Evolutionary conservation across 495 filamentous ascomycete species (phyloP).

Genomic region (Neohortaea acidophila): DNA sequence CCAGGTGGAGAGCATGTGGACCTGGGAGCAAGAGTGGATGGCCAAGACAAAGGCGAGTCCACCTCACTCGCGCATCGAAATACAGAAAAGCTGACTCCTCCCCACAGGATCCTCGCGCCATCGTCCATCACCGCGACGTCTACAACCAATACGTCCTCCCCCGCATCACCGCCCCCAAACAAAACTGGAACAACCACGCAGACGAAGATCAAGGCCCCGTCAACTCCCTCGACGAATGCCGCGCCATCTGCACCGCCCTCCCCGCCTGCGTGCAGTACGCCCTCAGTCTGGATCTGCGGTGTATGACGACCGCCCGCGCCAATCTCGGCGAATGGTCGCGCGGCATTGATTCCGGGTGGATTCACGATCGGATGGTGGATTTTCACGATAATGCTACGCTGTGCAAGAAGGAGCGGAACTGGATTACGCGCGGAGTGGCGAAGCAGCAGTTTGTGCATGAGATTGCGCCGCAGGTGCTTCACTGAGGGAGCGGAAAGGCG

Average conservation of each 20-base stretch:
- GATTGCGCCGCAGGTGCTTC: too few relatives aligned
- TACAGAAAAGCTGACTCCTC: neutral
- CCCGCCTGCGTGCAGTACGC: neutral
- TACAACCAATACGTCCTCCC: conserved; percentile 1
- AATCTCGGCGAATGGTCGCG: too few relatives aligned
- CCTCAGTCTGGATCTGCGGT: neutral
- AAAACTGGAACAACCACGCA: conserved; percentile 1
- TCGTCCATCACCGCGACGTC: conserved; percentile 1
- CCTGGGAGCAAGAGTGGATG: conserved; percentile 1
- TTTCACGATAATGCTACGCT: too few relatives aligned
- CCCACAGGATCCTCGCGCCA: neutral
- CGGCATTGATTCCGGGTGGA: too few relatives aligned
- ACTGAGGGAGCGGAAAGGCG: too few relatives aligned
- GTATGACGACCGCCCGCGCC: too few relatives aligned
- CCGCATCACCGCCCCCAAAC: neutral
- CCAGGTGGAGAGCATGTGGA: conserved; percentile 1
- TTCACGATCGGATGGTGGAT: too few relatives aligned
- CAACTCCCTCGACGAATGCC: conserved; percentile 1
- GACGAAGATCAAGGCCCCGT: neutral
- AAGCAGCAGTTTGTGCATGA: too few relatives aligned
- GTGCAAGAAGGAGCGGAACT: too few relatives aligned
- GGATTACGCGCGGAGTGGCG: too few relatives aligned
- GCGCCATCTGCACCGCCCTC: neutral
- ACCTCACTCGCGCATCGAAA: neutral
- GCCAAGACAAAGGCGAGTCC: neutral